A percentile compares a stretch with the other conserved stretches of the same genome.
Evolutionary conservation across 192 early-diverging fungal genomes (phyloP).

Genomic region (Kappamyces sp.): DNA sequence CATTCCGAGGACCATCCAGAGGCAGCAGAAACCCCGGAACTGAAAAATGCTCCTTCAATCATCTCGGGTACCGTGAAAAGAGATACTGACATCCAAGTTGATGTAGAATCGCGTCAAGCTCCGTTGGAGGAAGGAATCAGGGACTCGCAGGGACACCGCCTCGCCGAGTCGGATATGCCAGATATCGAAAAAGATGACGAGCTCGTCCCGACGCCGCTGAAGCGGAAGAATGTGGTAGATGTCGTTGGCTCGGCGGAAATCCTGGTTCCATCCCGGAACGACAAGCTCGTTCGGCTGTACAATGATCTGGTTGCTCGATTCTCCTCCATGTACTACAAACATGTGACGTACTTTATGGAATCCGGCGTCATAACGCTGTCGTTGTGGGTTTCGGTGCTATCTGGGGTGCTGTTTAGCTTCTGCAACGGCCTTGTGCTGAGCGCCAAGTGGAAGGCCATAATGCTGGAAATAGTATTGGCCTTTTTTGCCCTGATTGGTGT

Average conservation of each 20-base stretch:
- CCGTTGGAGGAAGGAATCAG: too few relatives aligned
- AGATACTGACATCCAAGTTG: too few relatives aligned
- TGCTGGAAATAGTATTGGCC: conserved; percentile 5
- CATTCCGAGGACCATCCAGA: too few relatives aligned
- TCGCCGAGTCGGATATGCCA: neutral
- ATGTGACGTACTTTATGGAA: conserved; percentile 8
- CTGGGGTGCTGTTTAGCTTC: neutral
- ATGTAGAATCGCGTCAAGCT: too few relatives aligned
- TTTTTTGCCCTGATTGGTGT: neutral
- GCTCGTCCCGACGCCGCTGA: neutral
- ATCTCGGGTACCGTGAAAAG: too few relatives aligned
- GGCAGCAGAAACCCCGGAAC: too few relatives aligned
- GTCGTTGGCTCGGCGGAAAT: conserved; percentile 2
- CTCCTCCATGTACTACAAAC: conserved; percentile 1
- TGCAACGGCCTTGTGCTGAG: conserved; percentile 7
- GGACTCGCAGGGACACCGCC: neutral
- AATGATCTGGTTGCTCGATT: conserved; percentile 6
- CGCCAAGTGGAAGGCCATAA: neutral
- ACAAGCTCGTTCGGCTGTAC: neutral
- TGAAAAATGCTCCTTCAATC: too few relatives aligned
- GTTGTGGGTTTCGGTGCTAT: neutral
- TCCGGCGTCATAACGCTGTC: neutral
- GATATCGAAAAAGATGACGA: neutral
- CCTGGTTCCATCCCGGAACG: conserved; percentile 2
- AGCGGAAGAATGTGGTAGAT: conserved; percentile 3